A percentile compares a stretch with the other conserved stretches of the same genome.
Conservation (phyloP, 345 rosid species). For the Alliaria petiolata region DNA sequence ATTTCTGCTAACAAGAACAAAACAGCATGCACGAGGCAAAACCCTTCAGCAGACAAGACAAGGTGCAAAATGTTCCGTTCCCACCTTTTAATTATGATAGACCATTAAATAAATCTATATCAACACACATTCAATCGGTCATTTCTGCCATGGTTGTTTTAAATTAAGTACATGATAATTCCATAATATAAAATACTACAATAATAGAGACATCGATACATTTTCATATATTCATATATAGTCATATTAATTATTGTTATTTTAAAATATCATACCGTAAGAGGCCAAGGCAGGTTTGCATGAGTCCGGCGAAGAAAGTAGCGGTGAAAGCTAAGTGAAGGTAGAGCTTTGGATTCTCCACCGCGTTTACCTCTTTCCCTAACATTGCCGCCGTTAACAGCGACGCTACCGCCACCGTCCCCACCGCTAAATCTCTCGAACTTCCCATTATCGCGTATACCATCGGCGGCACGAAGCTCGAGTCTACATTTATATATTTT, state of each 20-base stretch:
- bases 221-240: too few relatives aligned
- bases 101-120: too few relatives aligned
- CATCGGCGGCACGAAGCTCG: slow-evolving; percentile 89
- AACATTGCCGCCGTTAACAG: slow-evolving; percentile 69
- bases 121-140: neutral
- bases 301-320: slow-evolving; percentile 79
- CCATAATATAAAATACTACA: too few relatives aligned
- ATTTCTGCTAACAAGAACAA: too few relatives aligned
- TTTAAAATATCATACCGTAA: slow-evolving; percentile 38
- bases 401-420: slow-evolving; percentile 90
- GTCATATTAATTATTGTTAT: too few relatives aligned
- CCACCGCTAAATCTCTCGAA: slow-evolving; percentile 92
- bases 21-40: neutral
- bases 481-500: slow-evolving; percentile 44
- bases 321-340: slow-evolving; percentile 92
- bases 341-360: slow-evolving; percentile 64
- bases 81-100: neutral
- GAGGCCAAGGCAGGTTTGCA: slow-evolving; percentile 78
- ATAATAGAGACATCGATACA: too few relatives aligned
- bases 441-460: slow-evolving; percentile 94
- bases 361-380: slow-evolving; percentile 62
- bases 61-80: neutral
- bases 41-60: neutral
- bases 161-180: neutral
- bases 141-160: neutral